Evolutionary conservation across 352 stramenopile species (phyloP).

Genomic region (Phytophthora meadii): DNA sequence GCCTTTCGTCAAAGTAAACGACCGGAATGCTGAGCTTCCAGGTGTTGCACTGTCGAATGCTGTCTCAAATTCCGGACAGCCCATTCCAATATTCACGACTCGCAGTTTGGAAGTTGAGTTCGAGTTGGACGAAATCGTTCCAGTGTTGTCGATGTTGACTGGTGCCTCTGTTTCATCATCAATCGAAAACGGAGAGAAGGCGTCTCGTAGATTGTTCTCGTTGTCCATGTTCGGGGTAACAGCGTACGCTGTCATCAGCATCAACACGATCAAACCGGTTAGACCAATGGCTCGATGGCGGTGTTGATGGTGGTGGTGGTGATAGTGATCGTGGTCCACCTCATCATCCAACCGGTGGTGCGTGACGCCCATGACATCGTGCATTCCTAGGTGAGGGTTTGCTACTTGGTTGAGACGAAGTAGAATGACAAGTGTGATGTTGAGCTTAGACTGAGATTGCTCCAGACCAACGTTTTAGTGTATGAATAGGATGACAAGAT

Average conservation of each 20-base stretch:
- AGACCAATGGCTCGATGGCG: constrained; percentile 26
- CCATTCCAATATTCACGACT: constrained; percentile 40
- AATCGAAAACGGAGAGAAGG: constrained; percentile 15
- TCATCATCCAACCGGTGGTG: constrained; percentile 34
- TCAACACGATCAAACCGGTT: constrained; percentile 21
- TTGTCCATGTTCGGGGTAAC: not conserved
- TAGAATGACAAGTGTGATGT: constrained; percentile 17
- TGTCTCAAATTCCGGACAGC: constrained; percentile 59
- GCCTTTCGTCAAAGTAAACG: constrained; percentile 63
- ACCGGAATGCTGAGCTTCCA: constrained; percentile 44
- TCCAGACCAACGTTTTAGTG: too few relatives aligned
- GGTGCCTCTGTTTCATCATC: constrained; percentile 3
- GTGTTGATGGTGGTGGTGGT: constrained; percentile 13
- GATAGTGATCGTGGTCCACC: not conserved
- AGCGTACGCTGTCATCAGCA: constrained; percentile 26
- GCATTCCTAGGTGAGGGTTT: constrained; percentile 12
- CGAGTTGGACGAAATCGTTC: constrained; percentile 13
- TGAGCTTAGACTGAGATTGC: too few relatives aligned
- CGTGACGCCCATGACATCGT: constrained; percentile 17
- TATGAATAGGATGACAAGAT: constrained; percentile 18
- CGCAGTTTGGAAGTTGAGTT: constrained; percentile 24
- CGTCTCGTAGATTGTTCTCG: constrained; percentile 12
- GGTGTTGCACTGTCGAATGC: constrained; percentile 49
- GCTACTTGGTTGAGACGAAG: constrained; percentile 14
- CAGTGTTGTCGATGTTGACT: constrained; percentile 24